These are phyloP conservation scores for Mrakiaceae sp. DNA, from an alignment of 1,284 basidiomycete species.

Conservation along the genomic window DNA sequence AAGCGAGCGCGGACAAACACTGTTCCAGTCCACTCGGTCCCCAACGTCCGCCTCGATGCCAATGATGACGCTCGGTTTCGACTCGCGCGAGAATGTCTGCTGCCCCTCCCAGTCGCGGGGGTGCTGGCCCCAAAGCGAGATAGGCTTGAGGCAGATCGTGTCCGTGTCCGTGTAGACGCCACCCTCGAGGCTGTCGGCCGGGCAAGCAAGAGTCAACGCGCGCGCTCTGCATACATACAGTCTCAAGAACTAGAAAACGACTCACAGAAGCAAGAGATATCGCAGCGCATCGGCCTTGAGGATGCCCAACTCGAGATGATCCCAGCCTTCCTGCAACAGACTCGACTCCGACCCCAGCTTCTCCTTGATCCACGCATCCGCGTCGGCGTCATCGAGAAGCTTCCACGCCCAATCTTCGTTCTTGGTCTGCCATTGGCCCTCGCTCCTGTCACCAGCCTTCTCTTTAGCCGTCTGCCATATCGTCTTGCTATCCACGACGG, in stretches of 20 bases:
- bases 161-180: conserved; percentile 37
- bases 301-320: conserved; percentile 30
- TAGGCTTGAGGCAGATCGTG: conserved; percentile 29
- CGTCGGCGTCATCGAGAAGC: conserved; percentile 27
- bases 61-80: conserved; percentile 31
- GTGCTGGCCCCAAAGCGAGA: conserved; percentile 27
- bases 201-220: neutral
- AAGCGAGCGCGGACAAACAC: conserved; percentile 24
- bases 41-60: conserved; percentile 37
- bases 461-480: conserved; percentile 36
- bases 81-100: conserved; percentile 21
- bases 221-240: neutral
- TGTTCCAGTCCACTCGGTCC: conserved; percentile 32
- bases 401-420: conserved; percentile 31
- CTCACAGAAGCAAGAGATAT: conserved; percentile 30
- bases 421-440: conserved; percentile 24
- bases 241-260: neutral
- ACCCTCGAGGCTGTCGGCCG: conserved; percentile 23
- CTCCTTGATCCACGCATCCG: conserved; percentile 23
- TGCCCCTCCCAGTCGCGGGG: conserved; percentile 18
- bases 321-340: conserved; percentile 23
- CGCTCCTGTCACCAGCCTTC: neutral
- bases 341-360: conserved; percentile 12
- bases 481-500: conserved; percentile 21
- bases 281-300: conserved; percentile 31